A percentile compares a stretch with the other conserved stretches of the same genome.
Evolutionary conservation across 2,329 filamentous ascomycete species (phyloP).

Genomic region (Hypoxylon sp.): DNA sequence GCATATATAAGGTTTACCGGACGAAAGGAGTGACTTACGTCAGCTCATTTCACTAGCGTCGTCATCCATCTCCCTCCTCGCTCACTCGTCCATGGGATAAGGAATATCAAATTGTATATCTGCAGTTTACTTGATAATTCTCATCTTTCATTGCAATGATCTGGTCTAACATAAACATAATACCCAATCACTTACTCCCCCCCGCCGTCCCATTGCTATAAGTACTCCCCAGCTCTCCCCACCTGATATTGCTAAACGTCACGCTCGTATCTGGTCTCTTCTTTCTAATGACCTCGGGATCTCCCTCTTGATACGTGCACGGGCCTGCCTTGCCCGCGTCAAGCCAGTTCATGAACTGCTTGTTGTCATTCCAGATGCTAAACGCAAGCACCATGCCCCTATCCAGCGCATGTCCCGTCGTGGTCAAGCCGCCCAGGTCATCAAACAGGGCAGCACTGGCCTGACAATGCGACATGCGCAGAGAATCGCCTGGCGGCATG

Average conservation of each 20-base stretch:
- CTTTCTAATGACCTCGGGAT: constrained; percentile 56
- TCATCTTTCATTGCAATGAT: not conserved
- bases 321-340: constrained; percentile 66
- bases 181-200: constrained; percentile 9
- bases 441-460: constrained; percentile 45
- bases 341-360: constrained; percentile 70
- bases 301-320: constrained; percentile 68
- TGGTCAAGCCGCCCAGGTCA: constrained; percentile 57
- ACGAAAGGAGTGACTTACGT: not conserved
- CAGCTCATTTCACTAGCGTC: no score
- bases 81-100: no score
- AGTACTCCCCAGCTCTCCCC: constrained; percentile 50
- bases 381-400: constrained; percentile 69
- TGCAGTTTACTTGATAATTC: not conserved
- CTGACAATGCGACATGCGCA: constrained; percentile 49
- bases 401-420: constrained; percentile 61
- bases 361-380: constrained; percentile 69
- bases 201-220: constrained; percentile 24
- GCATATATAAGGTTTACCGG: not conserved
- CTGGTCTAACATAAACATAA: not conserved
- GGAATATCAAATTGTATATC: not conserved
- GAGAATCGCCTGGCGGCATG: constrained; percentile 47
- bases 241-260: constrained; percentile 51
- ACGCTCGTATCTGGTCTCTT: constrained; percentile 47
- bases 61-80: no score